Evolutionary conservation across 1,139 yeast species (phyloP).

Genomic region (Hanseniaspora uvarum): DNA sequence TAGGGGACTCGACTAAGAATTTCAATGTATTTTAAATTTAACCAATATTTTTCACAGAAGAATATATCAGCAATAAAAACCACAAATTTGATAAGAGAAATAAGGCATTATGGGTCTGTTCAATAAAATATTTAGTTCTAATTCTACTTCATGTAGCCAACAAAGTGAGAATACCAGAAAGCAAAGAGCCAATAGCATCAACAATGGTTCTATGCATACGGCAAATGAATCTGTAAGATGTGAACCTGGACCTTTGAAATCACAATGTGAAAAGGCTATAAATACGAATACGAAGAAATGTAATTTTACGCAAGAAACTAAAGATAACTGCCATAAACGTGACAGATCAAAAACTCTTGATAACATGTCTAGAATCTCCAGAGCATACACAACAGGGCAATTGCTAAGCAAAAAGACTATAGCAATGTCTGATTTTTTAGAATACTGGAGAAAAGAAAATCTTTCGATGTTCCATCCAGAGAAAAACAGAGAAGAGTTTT

Average conservation of each 20-base stretch:
- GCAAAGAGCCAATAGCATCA: background rate
- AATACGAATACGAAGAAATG: too few species aligned
- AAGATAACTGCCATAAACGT: background rate
- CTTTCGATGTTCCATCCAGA: slow-evolving; percentile 6
- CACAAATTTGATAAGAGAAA: too few species aligned
- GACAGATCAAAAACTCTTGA: background rate
- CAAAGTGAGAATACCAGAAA: background rate
- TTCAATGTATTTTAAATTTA: too few species aligned
- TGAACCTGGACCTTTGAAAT: too few species aligned
- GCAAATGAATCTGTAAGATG: too few species aligned
- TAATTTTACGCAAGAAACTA: too few species aligned
- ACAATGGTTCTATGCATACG: background rate
- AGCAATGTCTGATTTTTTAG: slow-evolving; percentile 5
- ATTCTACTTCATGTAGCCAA: background rate
- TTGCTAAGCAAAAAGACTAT: background rate
- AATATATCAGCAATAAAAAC: too few species aligned
- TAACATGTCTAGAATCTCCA: background rate
- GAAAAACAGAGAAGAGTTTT: background rate
- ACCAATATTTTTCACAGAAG: too few species aligned
- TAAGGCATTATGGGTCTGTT: slow-evolving; percentile 7
- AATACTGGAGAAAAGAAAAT: slow-evolving; percentile 14
- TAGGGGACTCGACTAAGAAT: too few species aligned
- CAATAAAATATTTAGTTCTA: slow-evolving; percentile 8
- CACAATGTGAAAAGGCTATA: too few species aligned
- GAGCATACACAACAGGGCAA: slow-evolving; percentile 13